Percentiles rank a stretch among this genome's conserved stretches.
Conservation (phyloP, 2,329 filamentous ascomycete genomes). For the Ceratocystis alfenasii region DNA sequence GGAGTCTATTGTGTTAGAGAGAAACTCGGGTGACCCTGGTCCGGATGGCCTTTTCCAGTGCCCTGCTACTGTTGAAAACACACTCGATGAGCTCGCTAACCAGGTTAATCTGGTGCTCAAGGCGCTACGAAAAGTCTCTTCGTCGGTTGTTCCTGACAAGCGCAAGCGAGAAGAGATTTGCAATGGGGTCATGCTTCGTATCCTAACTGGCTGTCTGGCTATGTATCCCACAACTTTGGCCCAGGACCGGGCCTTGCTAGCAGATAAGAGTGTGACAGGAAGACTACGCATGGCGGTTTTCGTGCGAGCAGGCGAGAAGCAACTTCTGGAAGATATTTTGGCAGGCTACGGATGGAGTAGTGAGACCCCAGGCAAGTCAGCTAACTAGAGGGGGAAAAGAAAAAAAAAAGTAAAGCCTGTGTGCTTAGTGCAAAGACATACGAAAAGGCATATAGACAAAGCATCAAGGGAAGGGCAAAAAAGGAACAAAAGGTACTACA, state of each 20-base stretch:
- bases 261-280: constrained; percentile 26
- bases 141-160: constrained; percentile 37
- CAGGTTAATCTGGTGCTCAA: constrained; percentile 43
- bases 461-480: neutral
- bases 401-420: neutral
- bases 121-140: constrained; percentile 35
- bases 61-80: constrained; percentile 31
- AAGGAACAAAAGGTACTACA: neutral
- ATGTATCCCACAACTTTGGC: constrained; percentile 35
- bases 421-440: constrained; percentile 13
- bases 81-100: constrained; percentile 41
- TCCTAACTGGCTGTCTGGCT: constrained; percentile 31
- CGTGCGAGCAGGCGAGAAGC: constrained; percentile 62
- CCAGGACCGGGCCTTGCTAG: constrained; percentile 33
- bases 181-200: constrained; percentile 32
- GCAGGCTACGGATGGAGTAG: constrained; percentile 26
- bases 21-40: constrained; percentile 41
- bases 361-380: constrained; percentile 23
- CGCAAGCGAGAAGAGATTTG: constrained; percentile 38
- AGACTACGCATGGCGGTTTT: constrained; percentile 49
- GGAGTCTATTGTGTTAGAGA: constrained; percentile 59
- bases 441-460: neutral
- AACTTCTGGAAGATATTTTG: constrained; percentile 46
- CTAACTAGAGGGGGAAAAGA: constrained; percentile 24
- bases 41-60: constrained; percentile 36